Evolutionary conservation across 2,329 filamentous ascomycete species (phyloP).

Genomic region (Aspergillus puulaauensis): DNA sequence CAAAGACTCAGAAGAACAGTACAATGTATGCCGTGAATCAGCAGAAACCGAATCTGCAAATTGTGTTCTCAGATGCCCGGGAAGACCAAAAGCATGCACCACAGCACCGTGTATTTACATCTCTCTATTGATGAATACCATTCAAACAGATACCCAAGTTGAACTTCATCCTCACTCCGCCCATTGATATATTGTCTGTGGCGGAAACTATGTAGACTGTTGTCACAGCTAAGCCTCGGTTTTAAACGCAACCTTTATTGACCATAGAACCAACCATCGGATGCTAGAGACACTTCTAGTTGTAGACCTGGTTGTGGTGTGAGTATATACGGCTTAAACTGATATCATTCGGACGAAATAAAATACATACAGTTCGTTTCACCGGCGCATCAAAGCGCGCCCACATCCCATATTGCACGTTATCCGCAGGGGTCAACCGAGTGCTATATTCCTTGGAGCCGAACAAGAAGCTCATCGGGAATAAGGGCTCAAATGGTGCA

Average conservation of each 20-base stretch:
- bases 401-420: not conserved
- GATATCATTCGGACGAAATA: not conserved
- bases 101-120: not conserved
- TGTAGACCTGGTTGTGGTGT: no score
- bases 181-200: no score
- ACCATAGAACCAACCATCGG: no score
- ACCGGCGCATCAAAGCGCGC: not conserved
- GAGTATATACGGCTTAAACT: no score
- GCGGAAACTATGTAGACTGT: no score
- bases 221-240: no score
- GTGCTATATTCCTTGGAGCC: not conserved
- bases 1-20: not conserved
- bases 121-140: not conserved
- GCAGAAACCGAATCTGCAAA: not conserved
- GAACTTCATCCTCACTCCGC: not conserved
- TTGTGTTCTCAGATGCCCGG: not conserved
- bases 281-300: no score
- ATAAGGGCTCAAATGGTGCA: not conserved
- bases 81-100: not conserved
- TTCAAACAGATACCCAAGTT: not conserved
- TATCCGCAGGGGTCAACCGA: not conserved
- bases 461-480: slow-evolving; percentile 3
- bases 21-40: not conserved
- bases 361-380: not conserved
- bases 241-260: no score